A percentile compares a stretch with the other conserved stretches of the same genome.
These are phyloP conservation scores for Zea luxurians DNA, from an alignment of 176 grass and related monocot species.

Conservation along the genomic window DNA sequence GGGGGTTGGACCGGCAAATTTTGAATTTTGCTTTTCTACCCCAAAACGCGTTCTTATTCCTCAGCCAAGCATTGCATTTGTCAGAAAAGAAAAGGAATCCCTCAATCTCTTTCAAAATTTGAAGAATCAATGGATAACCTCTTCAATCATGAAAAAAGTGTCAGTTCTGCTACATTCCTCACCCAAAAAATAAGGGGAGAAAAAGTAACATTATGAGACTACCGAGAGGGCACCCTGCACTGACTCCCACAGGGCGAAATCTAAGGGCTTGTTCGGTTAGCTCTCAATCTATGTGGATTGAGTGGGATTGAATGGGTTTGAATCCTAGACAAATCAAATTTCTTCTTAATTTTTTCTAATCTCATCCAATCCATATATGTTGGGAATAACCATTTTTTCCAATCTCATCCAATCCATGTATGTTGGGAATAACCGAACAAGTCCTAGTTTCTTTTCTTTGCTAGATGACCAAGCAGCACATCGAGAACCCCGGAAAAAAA, in stretches of 20 bases:
- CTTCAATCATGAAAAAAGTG: neutral
- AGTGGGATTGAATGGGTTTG: too few relatives aligned
- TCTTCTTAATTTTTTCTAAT: too few relatives aligned
- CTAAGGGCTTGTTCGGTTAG: too few relatives aligned
- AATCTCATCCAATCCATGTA: too few relatives aligned
- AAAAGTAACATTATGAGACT: neutral
- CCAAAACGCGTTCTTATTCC: too few relatives aligned
- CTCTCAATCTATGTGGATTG: too few relatives aligned
- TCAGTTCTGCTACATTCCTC: neutral
- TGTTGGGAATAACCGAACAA: too few relatives aligned
- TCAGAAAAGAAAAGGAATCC: neutral
- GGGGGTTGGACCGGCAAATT: too few relatives aligned
- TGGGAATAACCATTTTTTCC: too few relatives aligned
- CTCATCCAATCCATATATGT: too few relatives aligned
- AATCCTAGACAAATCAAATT: too few relatives aligned
- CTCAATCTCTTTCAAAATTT: neutral
- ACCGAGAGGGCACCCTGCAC: neutral
- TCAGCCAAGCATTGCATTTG: neutral
- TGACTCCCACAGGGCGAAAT: neutral
- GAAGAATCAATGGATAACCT: neutral
- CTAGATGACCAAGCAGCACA: neutral
- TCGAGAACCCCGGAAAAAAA: neutral
- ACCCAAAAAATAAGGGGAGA: neutral
- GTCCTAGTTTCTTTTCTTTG: neutral
- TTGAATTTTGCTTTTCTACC: too few relatives aligned